Conservation (phyloP, 2,329 filamentous ascomycete species). For the Myriosclerotinia duriaeana region DNA sequence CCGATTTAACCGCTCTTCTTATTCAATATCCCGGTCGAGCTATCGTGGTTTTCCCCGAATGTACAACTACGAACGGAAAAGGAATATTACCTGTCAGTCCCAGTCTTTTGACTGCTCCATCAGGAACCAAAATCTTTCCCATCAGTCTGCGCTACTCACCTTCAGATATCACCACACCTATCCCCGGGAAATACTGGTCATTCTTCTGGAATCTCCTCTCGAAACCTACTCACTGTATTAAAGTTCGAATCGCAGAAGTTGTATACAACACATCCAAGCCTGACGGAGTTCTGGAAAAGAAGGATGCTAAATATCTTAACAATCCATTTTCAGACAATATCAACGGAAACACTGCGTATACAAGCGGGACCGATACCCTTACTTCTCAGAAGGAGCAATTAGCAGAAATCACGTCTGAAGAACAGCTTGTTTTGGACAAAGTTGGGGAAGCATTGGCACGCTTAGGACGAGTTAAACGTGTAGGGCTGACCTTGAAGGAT, state of each 20-base stretch:
- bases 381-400: constrained; percentile 35
- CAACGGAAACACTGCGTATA: constrained; percentile 36
- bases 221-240: constrained; percentile 82
- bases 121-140: constrained; percentile 78
- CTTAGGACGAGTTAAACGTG: constrained; percentile 81
- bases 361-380: constrained; percentile 39
- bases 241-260: constrained; percentile 82
- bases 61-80: constrained; percentile 88
- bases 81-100: constrained; percentile 84
- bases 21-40: constrained; percentile 69
- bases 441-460: constrained; percentile 85
- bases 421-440: constrained; percentile 71
- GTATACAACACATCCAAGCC: constrained; percentile 54
- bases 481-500: constrained; percentile 78
- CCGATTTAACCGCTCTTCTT: constrained; percentile 63
- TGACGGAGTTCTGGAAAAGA: constrained; percentile 34
- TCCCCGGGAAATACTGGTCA: constrained; percentile 68
- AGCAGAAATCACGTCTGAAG: constrained; percentile 46
- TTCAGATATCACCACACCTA: constrained; percentile 83
- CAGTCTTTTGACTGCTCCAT: constrained; percentile 66
- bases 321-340: constrained; percentile 35
- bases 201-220: constrained; percentile 88
- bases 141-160: constrained; percentile 88
- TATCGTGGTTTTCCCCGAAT: constrained; percentile 89
- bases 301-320: constrained; percentile 39